Base-by-base conservation (phyloP, 257 asterid species). In the Eustoma russellianum region DNA sequence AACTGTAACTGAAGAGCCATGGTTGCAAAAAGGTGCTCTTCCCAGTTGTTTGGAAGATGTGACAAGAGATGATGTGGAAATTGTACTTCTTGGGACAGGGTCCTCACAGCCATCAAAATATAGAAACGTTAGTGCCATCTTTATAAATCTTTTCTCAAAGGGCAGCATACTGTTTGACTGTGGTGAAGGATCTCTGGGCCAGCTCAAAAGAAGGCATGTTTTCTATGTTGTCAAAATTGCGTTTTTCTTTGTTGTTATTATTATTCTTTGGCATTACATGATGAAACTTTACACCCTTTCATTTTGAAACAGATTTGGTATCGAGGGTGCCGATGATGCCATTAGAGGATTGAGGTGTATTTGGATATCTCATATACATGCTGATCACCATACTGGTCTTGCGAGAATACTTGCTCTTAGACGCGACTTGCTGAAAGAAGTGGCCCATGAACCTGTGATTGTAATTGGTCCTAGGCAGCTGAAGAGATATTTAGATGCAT, bases 301-400 rank as follows among this genome's bases (percentile, higher is more conserved):
- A 41, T 49, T 48, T 49, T 56, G 30, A 55, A 50, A 51, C 80
- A 91, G 99, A 65, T 92, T 79, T 57, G 97, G 99, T 8, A 59
- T 85, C 49, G 70, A 76, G 47, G 91, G 94, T 34, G 97, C 93
- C 9, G 97, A 92, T 17, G 93, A 85, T 41, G 90, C 82, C 54
- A 71, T 92, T 13, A 76, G 68, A 77, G 76, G 80, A 35, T 67
- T 92, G 63, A 80, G 67, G 70, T 92, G n/a, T n/a, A n/a, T n/a
- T n/a, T n/a, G 97, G 99, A 88, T 92, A 59, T 92, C 99, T 35
- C 99, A 92, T 68, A 92, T 92, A 53, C 99, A 92, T 19, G 99
- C 97, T 7, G 97, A 92, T 74, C 99, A 92, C 59, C 99, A 92
- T 56, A 81, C n/a, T 0, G 97, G 99, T 34, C 90, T 92, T 9